A percentile compares a stretch with the other conserved stretches of the same genome.
Conservation (phyloP, 768 basidiomycete species). For the Rhodotorula babjevae region DNA sequence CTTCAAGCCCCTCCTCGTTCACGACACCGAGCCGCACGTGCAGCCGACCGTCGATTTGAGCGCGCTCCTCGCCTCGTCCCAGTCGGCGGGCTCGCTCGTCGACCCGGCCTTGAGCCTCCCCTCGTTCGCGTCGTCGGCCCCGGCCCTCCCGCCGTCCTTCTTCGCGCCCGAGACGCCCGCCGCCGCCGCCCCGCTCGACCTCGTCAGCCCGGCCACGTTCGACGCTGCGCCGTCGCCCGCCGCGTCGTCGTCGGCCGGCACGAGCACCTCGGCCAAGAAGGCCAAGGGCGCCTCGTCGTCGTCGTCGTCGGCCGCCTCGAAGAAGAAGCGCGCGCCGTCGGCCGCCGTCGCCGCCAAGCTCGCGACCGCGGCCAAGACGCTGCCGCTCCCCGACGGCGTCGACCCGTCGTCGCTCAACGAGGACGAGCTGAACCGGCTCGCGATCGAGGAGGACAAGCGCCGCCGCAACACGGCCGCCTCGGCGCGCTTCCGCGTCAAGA, state of each 20-base stretch:
- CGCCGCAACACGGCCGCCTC: constrained; percentile 79
- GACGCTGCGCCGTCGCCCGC: constrained; percentile 26
- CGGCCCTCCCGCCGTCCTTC: constrained; percentile 19
- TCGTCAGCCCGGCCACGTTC: constrained; percentile 22
- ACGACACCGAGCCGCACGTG: not conserved
- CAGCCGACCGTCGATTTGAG: not conserved
- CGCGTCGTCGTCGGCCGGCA: constrained; percentile 9
- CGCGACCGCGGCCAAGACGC: not conserved
- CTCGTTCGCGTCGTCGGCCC: not conserved
- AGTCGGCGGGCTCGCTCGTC: constrained; percentile 23
- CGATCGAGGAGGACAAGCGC: constrained; percentile 80
- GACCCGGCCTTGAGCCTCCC: constrained; percentile 33
- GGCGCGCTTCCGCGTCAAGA: constrained; percentile 84
- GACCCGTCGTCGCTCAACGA: constrained; percentile 25
- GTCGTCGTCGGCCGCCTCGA: not conserved
- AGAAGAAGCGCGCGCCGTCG: not conserved
- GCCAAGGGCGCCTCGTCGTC: constrained; percentile 24
- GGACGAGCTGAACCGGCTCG: constrained; percentile 45
- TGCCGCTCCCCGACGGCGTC: constrained; percentile 22
- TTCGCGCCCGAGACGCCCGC: constrained; percentile 43
- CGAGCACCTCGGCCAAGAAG: constrained; percentile 52
- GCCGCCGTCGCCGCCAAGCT: constrained; percentile 20
- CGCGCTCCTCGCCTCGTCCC: constrained; percentile 6
- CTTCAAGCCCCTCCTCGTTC: not conserved
- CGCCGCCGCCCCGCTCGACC: constrained; percentile 34